Evolutionary conservation across 371 early-diverging fungal genomes (phyloP), one percentile per base, ranked within the genome.

Genomic region (Mucor velutinosus): DNA sequence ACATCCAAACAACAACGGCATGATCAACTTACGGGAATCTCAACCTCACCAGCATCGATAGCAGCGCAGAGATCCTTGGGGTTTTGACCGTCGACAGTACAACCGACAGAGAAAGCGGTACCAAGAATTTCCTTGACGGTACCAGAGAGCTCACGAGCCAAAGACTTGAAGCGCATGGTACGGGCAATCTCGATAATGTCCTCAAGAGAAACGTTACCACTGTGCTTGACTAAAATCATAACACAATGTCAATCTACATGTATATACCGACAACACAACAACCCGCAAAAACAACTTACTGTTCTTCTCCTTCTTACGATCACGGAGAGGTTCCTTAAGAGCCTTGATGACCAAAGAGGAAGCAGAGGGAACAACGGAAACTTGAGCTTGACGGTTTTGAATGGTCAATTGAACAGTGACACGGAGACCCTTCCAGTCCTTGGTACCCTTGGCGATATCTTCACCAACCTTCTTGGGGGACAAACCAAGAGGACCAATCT

Each of bases 241-340:
- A 37, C 37, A 37, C 6, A 2, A 30, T 30, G 30, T 30, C 30
- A 30, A 30, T 30, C 30, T 30, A 30, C 30, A 30, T 37, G 6
- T 30, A 6, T 30, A 30, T 30, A 2, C 30, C 30, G 4, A 2
- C 30, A 30, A 30, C 30, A 30, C 30, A 30, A 37, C 37, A 43
- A 12, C n/a, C n/a, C n/a, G n/a, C n/a, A n/a, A n/a, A n/a, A n/a
- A n/a, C n/a, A n/a, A n/a, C n/a, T n/a, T n/a, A n/a, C n/a, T 95
- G 93, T 99, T 99, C 94, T 99, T 99, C 85, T 99, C 99, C 95
- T 99, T 99, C 95, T 99, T 99, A 85, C 95, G 93, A 88, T 99
- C 99, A 74, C 99, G 91, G 64, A 93, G 91, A 73, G 99, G 98
- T 88, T 99, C 99, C 90, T 97, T 98, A 57, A 99, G 89, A 76